These are phyloP conservation scores for Phaffia rhodozyma DNA, from an alignment of 1,284 basidiomycete genomes.

Conservation along the genomic window DNA sequence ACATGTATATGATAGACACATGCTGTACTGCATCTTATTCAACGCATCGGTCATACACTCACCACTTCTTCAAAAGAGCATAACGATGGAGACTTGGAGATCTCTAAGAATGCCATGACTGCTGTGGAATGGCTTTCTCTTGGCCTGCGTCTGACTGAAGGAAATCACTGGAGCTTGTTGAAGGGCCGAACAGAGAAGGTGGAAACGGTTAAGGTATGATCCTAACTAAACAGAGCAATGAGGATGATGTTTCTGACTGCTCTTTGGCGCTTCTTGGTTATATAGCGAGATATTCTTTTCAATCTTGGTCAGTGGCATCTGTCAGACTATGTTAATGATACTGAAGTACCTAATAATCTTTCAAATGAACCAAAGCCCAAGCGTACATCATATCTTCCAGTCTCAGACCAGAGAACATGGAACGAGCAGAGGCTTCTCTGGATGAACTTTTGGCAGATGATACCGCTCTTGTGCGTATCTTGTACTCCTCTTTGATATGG, in stretches of 20 bases:
- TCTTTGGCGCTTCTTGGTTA: not conserved
- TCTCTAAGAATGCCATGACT: not conserved
- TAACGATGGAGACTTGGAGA: not conserved
- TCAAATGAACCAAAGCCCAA: not conserved
- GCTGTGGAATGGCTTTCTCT: constrained; percentile 3
- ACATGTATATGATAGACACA: too few relatives aligned
- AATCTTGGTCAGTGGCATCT: not conserved
- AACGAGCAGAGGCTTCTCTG: constrained; percentile 7
- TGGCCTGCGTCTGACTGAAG: not conserved
- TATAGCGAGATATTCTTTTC: not conserved
- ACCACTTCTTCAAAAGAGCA: not conserved
- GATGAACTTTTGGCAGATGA: constrained; percentile 1
- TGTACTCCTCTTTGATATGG: too few relatives aligned
- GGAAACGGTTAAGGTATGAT: too few relatives aligned
- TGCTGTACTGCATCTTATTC: too few relatives aligned
- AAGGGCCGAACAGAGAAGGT: not conserved
- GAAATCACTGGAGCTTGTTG: not conserved
- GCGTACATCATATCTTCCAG: not conserved
- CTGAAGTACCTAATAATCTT: too few relatives aligned
- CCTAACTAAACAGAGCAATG: not conserved
- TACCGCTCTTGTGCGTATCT: too few relatives aligned
- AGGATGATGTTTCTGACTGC: not conserved
- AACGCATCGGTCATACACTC: too few relatives aligned
- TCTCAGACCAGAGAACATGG: constrained; percentile 6
- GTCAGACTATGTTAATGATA: too few relatives aligned